Evolutionary conservation across 768 basidiomycete species (phyloP).

Genomic region (Panaeolus cyanescens): DNA sequence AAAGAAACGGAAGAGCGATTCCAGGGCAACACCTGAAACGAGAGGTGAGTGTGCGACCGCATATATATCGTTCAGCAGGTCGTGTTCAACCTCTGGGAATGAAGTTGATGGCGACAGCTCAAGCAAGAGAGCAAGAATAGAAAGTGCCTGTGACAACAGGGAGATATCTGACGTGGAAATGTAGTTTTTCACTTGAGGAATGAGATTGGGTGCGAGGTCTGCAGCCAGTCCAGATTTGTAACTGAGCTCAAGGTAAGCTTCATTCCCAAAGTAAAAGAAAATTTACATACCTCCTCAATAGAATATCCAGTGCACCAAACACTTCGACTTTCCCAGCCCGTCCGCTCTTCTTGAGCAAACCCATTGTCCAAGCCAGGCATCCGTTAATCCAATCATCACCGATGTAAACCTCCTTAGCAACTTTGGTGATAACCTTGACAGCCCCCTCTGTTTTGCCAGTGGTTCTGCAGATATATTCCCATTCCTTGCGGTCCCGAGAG

Average conservation of each 20-base stretch:
- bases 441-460: conserved; percentile 74
- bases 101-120: conserved; percentile 65
- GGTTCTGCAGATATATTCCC: conserved; percentile 76
- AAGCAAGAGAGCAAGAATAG: conserved; percentile 66
- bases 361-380: conserved; percentile 76
- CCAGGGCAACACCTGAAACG: conserved; percentile 75
- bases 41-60: conserved; percentile 76
- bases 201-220: conserved; percentile 60
- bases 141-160: conserved; percentile 71
- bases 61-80: conserved; percentile 67
- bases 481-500: conserved; percentile 69
- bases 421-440: conserved; percentile 80
- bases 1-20: conserved; percentile 84
- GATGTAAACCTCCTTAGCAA: conserved; percentile 74
- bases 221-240: conserved; percentile 49
- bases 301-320: conserved; percentile 73
- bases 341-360: conserved; percentile 76
- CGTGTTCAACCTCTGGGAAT: conserved; percentile 78
- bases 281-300: conserved; percentile 61
- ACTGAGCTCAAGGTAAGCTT: conserved; percentile 19
- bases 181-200: conserved; percentile 76
- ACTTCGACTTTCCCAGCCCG: conserved; percentile 77
- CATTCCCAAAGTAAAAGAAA: background rate
- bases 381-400: conserved; percentile 81
- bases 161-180: conserved; percentile 77